Evolutionary conservation across 352 stramenopile genomes (phyloP).

Genomic region (Pythium sp.): DNA sequence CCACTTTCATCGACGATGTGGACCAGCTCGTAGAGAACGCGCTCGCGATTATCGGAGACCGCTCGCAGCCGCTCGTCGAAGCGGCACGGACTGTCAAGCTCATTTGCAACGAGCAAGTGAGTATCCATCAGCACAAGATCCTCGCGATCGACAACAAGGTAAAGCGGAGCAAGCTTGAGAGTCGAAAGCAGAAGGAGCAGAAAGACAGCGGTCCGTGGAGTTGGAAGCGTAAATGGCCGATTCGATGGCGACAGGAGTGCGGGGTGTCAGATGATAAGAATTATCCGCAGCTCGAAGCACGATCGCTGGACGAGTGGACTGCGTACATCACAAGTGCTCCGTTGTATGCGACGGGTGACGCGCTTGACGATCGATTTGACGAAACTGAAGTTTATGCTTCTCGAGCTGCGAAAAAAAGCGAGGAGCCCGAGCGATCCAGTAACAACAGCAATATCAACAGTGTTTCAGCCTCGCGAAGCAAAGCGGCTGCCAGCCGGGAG

Average conservation of each 20-base stretch:
- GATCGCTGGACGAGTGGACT: constrained; percentile 74
- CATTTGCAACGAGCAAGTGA: constrained; percentile 75
- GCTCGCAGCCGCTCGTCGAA: constrained; percentile 63
- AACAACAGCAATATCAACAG: neutral
- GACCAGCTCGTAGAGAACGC: constrained; percentile 61
- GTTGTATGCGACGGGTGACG: constrained; percentile 60
- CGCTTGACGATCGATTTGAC: constrained; percentile 35
- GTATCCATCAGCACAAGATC: constrained; percentile 67
- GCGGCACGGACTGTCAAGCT: constrained; percentile 67
- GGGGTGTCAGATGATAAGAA: constrained; percentile 62
- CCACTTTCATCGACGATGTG: constrained; percentile 62
- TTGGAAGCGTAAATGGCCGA: constrained; percentile 49
- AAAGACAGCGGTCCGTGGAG: constrained; percentile 28
- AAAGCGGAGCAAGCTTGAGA: constrained; percentile 37
- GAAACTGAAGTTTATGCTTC: constrained; percentile 1
- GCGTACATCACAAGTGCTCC: constrained; percentile 66
- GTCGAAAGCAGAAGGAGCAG: constrained; percentile 30
- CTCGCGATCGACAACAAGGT: constrained; percentile 62
- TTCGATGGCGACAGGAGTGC: constrained; percentile 80
- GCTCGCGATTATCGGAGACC: constrained; percentile 52
- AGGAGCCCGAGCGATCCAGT: constrained; percentile 1
- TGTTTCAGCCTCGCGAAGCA: constrained; percentile 4
- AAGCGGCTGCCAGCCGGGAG: constrained; percentile 2
- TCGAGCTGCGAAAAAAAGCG: constrained; percentile 6
- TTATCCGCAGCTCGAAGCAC: constrained; percentile 57